Base-by-base conservation (phyloP, 2,329 filamentous ascomycete genomes). In the Sporothrix protearum region DNA sequence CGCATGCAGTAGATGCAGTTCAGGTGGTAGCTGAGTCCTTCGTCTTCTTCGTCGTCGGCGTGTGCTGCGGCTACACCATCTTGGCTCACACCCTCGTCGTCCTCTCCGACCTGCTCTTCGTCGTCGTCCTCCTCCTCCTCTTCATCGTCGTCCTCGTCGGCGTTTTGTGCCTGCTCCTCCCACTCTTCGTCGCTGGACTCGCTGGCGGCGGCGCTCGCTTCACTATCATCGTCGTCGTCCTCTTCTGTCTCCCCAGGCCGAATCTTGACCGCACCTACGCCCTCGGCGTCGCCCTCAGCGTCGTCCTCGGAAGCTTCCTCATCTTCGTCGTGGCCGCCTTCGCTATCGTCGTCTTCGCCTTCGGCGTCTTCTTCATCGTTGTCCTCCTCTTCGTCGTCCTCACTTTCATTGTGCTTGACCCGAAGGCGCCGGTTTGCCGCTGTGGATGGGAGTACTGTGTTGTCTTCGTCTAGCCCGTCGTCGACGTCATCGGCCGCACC, bases 41-140 rank as follows among this genome's bases (percentile, higher is more conserved):
- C 61, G 10, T 47, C 42, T 9, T 49, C 64, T 14, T 88, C 86
- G 74, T 85, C 81, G 76, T 82, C 83, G 74, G 88, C 88, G 72
- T 87, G 87, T 79, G 88, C 87, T 79, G 91, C 88, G 78, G 91
- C 89, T 72, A 93, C 94, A 82, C 95, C 97, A 86, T 96, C 91
- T 80, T 91, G 90, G 19, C 84, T 83, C 57, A 83, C 85, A 1
- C 92, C 90, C 79, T 93, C 87, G 71, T 85, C 84, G 79, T 84
- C 86, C 51, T 85, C 85, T 39, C 82, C 83, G 73, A 85, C 87
- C 36, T 89, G 87, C 78, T 86, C 89, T 51, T 87, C 87, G 36
- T 94, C 86, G 70, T 96, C 92, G 80, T 96, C 93, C 74, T 92
- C 90, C 78, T 93, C 87, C 70, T 89, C 86, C 1, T 82, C 82